phyloP scores from a whole-genome alignment of 2,329 filamentous ascomycete genomes.

The Colletotrichum sp. region DNA sequence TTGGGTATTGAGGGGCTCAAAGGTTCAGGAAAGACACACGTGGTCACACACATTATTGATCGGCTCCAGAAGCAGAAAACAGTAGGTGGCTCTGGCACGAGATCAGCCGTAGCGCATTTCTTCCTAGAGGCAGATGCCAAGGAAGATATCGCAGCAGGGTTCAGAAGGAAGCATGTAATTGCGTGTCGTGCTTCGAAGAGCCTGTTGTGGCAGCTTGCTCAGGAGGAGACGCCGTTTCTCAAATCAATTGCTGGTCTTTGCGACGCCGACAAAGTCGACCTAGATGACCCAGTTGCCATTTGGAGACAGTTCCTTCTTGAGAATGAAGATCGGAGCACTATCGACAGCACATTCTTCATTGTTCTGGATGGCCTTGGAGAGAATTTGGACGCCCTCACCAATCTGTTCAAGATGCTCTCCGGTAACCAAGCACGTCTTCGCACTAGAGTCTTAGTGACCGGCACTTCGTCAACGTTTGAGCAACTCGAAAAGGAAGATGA shows the following conservation, averaged over 20 bases:
- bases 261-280: constrained; percentile 27
- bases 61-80: neutral
- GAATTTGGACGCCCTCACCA: constrained; percentile 23
- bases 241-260: constrained; percentile 33
- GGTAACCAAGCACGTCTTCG: neutral
- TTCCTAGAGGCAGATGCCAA: neutral
- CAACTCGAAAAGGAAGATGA: neutral
- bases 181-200: neutral
- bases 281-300: constrained; percentile 16
- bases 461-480: neutral
- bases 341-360: constrained; percentile 35
- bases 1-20: neutral
- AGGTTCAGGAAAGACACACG: neutral
- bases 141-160: neutral
- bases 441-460: neutral
- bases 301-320: constrained; percentile 16
- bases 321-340: constrained; percentile 32
- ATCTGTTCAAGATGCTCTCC: constrained; percentile 29
- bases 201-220: constrained; percentile 34
- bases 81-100: neutral
- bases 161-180: neutral
- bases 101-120: neutral
- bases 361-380: constrained; percentile 33
- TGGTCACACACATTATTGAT: neutral
- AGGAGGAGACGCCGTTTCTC: constrained; percentile 35